phyloP scores from a whole-genome alignment of 2,329 filamentous ascomycete genomes.

The Aureobasidium mangrovei region DNA sequence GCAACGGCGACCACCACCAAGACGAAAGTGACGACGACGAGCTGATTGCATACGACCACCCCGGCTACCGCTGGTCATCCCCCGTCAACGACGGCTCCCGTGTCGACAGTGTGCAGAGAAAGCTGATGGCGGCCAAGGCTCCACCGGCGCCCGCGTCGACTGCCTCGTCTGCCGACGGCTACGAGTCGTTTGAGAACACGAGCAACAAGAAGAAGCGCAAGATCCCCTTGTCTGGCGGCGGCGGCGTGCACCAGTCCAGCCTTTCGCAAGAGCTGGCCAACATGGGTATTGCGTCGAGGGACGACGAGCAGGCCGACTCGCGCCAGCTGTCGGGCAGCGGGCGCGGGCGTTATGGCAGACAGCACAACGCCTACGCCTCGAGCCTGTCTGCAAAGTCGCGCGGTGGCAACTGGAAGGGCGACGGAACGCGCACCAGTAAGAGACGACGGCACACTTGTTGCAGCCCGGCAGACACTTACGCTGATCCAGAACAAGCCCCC shows the following conservation, averaged over 20 bases:
- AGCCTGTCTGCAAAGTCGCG: conserved; percentile 29
- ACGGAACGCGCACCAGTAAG: conserved; percentile 17
- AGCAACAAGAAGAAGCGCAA: conserved; percentile 99
- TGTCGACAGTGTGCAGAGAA: conserved; percentile 26
- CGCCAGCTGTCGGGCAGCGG: conserved; percentile 35
- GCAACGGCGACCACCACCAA: conserved; percentile 34
- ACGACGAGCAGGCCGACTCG: conserved; percentile 20
- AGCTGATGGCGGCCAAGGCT: conserved; percentile 27
- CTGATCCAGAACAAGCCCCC: neutral
- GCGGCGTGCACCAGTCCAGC: conserved; percentile 48
- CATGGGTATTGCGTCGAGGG: conserved; percentile 47
- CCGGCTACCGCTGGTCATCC: conserved; percentile 31
- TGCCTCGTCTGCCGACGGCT: conserved; percentile 70
- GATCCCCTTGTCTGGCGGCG: conserved; percentile 79
- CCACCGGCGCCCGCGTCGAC: conserved; percentile 43
- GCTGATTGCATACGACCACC: conserved; percentile 35
- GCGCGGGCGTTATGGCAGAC: conserved; percentile 70
- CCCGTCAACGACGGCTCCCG: conserved; percentile 24
- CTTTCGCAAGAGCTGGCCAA: conserved; percentile 56
- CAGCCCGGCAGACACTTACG: neutral
- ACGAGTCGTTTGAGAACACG: conserved; percentile 95
- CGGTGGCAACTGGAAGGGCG: conserved; percentile 18
- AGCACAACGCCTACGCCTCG: conserved; percentile 34
- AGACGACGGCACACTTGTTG: neutral
- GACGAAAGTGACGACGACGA: conserved; percentile 57